Evolutionary conservation across 441 rosid genomes (phyloP), one percentile per base, ranked within the genome.

Genomic region (Metrosideros polymorpha): DNA sequence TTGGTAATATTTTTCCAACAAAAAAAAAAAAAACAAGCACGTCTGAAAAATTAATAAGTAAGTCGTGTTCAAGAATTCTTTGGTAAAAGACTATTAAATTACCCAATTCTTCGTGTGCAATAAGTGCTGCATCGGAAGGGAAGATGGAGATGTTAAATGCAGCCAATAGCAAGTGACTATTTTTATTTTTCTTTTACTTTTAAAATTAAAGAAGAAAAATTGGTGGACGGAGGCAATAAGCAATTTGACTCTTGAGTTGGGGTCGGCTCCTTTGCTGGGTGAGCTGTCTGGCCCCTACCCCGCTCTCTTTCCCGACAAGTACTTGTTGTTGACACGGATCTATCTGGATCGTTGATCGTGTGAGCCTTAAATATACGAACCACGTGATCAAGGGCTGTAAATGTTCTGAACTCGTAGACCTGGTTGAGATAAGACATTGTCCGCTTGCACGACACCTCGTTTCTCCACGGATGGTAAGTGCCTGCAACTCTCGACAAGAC

Each of bases 401-500:
- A 8, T 1, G 76, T 19, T 18, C 32, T 18, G 15, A 63, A 32
- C 32, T 10, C 9, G 10, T 24, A 22, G 79, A 35, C 47, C 45
- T 5, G 42, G 12, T 22, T 6, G 15, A 39, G n/a, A 71, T 5
- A 35, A 71, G n/a, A 10, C 15, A 10, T 10, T 22, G 15, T 22
- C n/a, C 79, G 6, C 47, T 19, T 39, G 79, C 47, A 2, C n/a
- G 57, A 4, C 77, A 9, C 47, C 24, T 35, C 43, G 14, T 12
- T 22, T 42, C 5, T 63, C 18, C 8, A 30, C 6, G 54, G 24
- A 52, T 18, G 8, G 24, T 7, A 63, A 18, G 14, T 9, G 27
- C 7, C 25, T 0, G 0, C 1, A 12, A 32, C 45, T 63, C 43
- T 35, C 1, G 43, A 2, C 7, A 4, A 25, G 43, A 5, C 45